Evolutionary conservation across 2,329 filamentous ascomycete species (phyloP), one percentile per base, ranked within the genome.

Genomic region (Tetracladium maxilliforme): DNA sequence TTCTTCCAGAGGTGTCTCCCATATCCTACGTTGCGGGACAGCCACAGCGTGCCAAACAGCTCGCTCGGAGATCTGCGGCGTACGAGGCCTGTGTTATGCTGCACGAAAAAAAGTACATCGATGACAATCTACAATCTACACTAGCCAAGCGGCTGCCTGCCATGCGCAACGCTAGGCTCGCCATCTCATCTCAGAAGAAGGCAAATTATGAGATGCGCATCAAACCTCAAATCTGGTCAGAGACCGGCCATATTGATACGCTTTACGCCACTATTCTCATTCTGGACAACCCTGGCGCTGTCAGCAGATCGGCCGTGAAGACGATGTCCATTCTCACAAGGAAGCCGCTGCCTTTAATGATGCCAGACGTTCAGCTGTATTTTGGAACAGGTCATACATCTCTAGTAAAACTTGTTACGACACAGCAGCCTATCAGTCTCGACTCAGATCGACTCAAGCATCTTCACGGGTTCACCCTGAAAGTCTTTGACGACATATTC

Each of bases 61-160:
- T 77, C 11, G 87, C 90, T 5, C 92, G 90, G 47, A 82, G 81
- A 35, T 82, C 86, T 0, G 87, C 86, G 4, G 87, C 90, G 1
- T 95, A 87, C 44, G 70, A 84, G 40, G 70, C 78, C 25, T 94
- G 86, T 41, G 45, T 83, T 2, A 45, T 70, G 32, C 59, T 98
- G 10, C 59, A 75, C 23, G 58, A 68, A 30, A 62, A 64, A 26
- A 65, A 66, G 3, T 70, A 76, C 31, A 57, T 98, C 5, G 70
- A 94, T 41, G 63, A 72, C 1, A 57, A 83, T 42, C 58, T 95
- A 3, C 64, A 81, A 28, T 81, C 90, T 0, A 67, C 65, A 0
- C 80, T 81, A 31, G 59, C 61, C 12, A 87, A 77, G 42, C 60
- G 63, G 19, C 57, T 90, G 0, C 86, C 83, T 4, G 62, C 57